phyloP scores from a whole-genome alignment of 495 filamentous ascomycete species.

The Trichocladium uniseriatum region DNA sequence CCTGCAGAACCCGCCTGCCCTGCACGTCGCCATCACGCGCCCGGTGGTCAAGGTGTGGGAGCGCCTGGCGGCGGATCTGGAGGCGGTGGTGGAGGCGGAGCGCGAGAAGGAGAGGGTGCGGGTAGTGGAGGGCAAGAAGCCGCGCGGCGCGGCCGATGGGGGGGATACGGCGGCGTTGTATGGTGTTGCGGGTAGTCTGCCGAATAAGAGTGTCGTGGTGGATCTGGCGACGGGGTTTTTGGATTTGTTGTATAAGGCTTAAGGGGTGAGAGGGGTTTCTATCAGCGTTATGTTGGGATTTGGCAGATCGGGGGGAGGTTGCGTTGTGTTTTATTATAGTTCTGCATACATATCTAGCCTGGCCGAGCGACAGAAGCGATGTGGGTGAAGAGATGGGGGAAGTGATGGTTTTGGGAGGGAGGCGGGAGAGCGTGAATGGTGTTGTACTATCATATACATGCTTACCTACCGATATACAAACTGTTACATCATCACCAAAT shows the following conservation, averaged over 20 bases:
- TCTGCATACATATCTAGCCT: too few species aligned
- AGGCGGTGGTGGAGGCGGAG: constrained; percentile 68
- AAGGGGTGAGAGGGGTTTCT: neutral
- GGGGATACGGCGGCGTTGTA: constrained; percentile 85
- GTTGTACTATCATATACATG: too few species aligned
- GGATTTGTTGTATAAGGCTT: constrained; percentile 93
- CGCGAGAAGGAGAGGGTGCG: constrained; percentile 56
- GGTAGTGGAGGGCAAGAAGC: constrained; percentile 63
- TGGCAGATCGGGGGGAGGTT: too few species aligned
- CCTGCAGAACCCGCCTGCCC: constrained; percentile 82
- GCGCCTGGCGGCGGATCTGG: constrained; percentile 64
- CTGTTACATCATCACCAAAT: too few species aligned
- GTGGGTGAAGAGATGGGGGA: too few species aligned
- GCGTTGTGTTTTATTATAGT: too few species aligned
- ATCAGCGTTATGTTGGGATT: too few species aligned
- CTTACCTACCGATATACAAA: too few species aligned
- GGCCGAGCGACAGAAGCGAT: too few species aligned
- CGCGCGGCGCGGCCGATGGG: constrained; percentile 31
- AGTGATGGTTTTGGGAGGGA: too few species aligned
- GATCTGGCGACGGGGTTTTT: constrained; percentile 86
- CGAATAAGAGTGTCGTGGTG: constrained; percentile 89
- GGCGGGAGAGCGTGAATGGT: too few species aligned
- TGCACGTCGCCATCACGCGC: constrained; percentile 91
- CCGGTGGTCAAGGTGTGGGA: constrained; percentile 77
- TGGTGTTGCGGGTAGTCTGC: constrained; percentile 88